A percentile compares a stretch with the other conserved stretches of the same genome.
Conservation (phyloP, 345 rosid species). For the Populus davidiana region DNA sequence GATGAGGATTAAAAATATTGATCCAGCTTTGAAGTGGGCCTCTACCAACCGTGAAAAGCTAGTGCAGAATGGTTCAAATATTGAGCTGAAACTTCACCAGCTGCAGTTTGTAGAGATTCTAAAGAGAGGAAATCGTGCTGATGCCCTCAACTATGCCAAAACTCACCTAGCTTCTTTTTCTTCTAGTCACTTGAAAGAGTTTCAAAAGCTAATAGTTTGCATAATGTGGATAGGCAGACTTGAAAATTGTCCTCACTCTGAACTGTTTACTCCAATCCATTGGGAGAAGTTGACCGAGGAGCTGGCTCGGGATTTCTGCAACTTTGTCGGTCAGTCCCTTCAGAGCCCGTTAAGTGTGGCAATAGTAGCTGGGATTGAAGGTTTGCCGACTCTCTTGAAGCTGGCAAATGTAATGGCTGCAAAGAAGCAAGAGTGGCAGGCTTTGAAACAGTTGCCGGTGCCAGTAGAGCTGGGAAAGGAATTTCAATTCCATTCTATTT, state of each 20-base stretch:
- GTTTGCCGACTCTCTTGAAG: conserved; percentile 65
- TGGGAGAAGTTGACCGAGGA: conserved; percentile 55
- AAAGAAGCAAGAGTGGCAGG: conserved; percentile 64
- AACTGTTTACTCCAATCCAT: conserved; percentile 36
- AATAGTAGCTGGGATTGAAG: conserved; percentile 64
- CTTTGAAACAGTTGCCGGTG: conserved; percentile 58
- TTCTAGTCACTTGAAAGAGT: conserved; percentile 32
- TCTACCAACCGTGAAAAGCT: conserved; percentile 48
- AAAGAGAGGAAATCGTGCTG: conserved; percentile 43
- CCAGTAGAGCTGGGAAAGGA: conserved; percentile 59
- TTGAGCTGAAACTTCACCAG: conserved; percentile 56
- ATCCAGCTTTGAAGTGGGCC: conserved; percentile 80
- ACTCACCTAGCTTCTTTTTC: conserved; percentile 46
- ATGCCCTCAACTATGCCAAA: conserved; percentile 61
- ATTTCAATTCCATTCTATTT: conserved; percentile 68
- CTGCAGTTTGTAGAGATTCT: conserved; percentile 62
- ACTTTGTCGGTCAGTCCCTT: conserved; percentile 46
- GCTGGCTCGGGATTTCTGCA: conserved; percentile 47
- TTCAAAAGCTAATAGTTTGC: conserved; percentile 53
- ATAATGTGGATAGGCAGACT: conserved; percentile 51
- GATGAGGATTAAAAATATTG: conserved; percentile 44
- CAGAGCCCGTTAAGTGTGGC: conserved; percentile 49
- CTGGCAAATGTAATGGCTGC: conserved; percentile 62
- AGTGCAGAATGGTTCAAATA: conserved; percentile 41
- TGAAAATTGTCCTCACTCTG: conserved; percentile 54